phyloP scores from a whole-genome alignment of 768 basidiomycete species.

The Boletus eberwhitei region DNA sequence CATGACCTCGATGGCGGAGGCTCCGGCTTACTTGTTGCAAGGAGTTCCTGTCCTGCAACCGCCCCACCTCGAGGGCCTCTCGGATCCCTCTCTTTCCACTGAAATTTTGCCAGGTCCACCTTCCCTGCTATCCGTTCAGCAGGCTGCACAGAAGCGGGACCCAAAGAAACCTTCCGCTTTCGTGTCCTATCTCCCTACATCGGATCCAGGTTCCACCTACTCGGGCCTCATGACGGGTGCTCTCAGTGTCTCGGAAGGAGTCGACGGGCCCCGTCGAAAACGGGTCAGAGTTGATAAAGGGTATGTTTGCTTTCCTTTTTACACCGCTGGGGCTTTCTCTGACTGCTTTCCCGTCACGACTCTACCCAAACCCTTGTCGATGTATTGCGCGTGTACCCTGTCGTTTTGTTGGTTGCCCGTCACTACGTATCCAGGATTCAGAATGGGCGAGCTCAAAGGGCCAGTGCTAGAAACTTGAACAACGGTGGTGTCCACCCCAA shows the following conservation, averaged over 20 bases:
- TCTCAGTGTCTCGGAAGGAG: constrained; percentile 47
- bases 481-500: constrained; percentile 37
- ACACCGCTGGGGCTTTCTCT: constrained; percentile 20
- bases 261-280: constrained; percentile 68
- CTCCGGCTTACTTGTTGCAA: constrained; percentile 70
- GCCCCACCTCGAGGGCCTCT: constrained; percentile 68
- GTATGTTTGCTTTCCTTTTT: constrained; percentile 44
- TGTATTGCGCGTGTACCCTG: constrained; percentile 10
- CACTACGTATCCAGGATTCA: constrained; percentile 41
- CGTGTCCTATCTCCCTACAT: constrained; percentile 77
- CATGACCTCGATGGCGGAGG: constrained; percentile 70
- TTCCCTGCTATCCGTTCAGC: constrained; percentile 66
- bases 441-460: constrained; percentile 69
- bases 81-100: constrained; percentile 75
- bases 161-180: constrained; percentile 68
- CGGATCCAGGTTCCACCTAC: constrained; percentile 88
- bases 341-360: constrained; percentile 21
- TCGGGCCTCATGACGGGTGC: constrained; percentile 70
- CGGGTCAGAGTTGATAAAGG: constrained; percentile 70
- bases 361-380: constrained; percentile 30
- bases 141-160: constrained; percentile 72
- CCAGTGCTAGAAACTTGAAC: constrained; percentile 64
- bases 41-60: constrained; percentile 74
- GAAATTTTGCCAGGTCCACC: constrained; percentile 90
- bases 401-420: constrained; percentile 12